Evolutionary conservation across 2,329 filamentous ascomycete species (phyloP).

Genomic region (Ceratocystiopsis minuta): DNA sequence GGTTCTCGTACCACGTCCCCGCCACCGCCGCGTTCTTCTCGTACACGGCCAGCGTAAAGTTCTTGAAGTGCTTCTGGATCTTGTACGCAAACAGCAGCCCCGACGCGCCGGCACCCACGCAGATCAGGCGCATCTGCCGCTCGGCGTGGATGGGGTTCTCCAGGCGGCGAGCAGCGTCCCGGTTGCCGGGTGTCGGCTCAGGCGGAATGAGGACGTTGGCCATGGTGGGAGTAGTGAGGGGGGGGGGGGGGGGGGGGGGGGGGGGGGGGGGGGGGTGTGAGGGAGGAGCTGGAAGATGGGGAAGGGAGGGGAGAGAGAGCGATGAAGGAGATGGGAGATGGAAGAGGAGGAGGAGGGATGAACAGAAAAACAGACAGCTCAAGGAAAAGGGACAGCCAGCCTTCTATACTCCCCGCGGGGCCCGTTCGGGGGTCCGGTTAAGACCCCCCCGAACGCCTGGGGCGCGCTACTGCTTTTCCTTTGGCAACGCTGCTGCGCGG

Average conservation of each 20-base stretch:
- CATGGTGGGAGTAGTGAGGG: too few species aligned
- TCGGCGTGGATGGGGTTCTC: slow-evolving; percentile 9
- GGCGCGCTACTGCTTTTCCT: too few species aligned
- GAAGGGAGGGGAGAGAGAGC: background rate
- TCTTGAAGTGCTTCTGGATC: slow-evolving; percentile 21
- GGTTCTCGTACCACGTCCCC: slow-evolving; percentile 34
- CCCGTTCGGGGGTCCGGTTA: too few species aligned
- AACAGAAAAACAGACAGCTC: background rate
- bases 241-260: too few species aligned
- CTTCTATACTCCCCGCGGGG: too few species aligned
- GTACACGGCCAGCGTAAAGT: slow-evolving; percentile 20
- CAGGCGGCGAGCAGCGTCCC: slow-evolving; percentile 5
- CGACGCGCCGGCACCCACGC: slow-evolving; percentile 28
- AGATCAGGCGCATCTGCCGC: slow-evolving; percentile 16
- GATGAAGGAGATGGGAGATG: too few species aligned
- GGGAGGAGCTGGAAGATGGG: background rate
- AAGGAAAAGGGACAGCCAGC: background rate
- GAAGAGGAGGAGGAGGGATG: background rate
- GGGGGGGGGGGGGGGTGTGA: background rate
- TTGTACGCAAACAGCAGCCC: slow-evolving; percentile 30
- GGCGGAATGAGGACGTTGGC: slow-evolving; percentile 1
- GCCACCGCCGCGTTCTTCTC: slow-evolving; percentile 29
- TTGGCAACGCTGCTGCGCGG: too few species aligned
- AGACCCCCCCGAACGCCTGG: too few species aligned
- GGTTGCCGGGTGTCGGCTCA: slow-evolving; percentile 1